Base-by-base conservation (phyloP, 192 early-diverging fungal genomes). In the Umbelopsis sp. region DNA sequence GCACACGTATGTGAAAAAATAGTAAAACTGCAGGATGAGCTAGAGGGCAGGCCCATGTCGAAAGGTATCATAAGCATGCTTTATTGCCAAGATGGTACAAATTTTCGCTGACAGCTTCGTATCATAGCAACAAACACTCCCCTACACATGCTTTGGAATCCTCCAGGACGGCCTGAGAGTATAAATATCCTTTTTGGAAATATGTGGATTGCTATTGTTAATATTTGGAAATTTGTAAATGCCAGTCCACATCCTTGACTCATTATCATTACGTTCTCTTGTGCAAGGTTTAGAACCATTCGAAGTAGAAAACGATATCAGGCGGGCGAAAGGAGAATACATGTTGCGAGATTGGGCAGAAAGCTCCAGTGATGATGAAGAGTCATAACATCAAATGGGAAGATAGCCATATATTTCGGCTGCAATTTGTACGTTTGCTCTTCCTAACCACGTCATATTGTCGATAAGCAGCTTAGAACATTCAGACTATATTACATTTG, bases 181-280 rank as follows among this genome's bases (percentile, higher is more conserved):
- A 61, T 61, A 27, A 61, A 61, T 61, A 61, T 61, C 55, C 55
- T 61, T 61, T 61, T 61, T 61, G 30, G 55, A 61, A 61, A 61
- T 61, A 35, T 61, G 30, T 61, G 25, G 0, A 58, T 58, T 61
- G 55, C 30, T 61, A 61, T 61, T 18, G 30, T 61, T 7, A 18
- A 35, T 16, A 12, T 35, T 52, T 22, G 21, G 22, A 10, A 23
- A 25, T 21, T 52, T 41, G 50, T 1, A 51, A 21, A 22, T 25
- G 25, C 51, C 25, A 52, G 13, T 16, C 2, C 21, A 35, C 16
- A 16, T 12, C 55, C 55, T 61, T 61, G 55, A 61, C 55, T 61
- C 4, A 30, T 30, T 12, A 16, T 13, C 30, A 61, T 18, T 35
- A 61, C 55, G 55, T 61, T 61, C 55, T 16, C 33, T 61, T 37